Evolutionary conservation across 2,329 filamentous ascomycete species (phyloP).

Genomic region (Pseudopithomyces maydicus): DNA sequence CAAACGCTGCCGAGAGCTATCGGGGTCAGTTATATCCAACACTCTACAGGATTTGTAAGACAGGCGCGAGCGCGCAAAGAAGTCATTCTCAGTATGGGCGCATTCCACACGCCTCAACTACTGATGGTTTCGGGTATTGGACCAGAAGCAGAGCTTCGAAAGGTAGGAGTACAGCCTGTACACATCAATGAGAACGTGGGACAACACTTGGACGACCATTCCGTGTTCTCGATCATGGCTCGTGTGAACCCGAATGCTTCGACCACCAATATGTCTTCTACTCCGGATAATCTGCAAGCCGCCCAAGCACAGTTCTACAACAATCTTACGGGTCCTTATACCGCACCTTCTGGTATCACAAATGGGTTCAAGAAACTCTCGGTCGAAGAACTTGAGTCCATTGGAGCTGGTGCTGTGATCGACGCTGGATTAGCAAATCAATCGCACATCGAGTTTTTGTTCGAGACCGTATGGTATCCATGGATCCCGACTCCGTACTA

Average conservation of each 20-base stretch:
- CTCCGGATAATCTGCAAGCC: slow-evolving; percentile 25
- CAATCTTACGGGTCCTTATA: slow-evolving; percentile 35
- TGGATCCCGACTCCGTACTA: slow-evolving; percentile 25
- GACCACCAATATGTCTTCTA: slow-evolving; percentile 27
- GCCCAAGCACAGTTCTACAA: slow-evolving; percentile 33
- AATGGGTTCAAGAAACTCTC: slow-evolving; percentile 39
- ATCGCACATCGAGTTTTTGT: slow-evolving; percentile 30
- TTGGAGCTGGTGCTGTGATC: slow-evolving; percentile 25
- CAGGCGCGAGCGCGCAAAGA: slow-evolving; percentile 37
- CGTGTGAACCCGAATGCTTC: slow-evolving; percentile 25
- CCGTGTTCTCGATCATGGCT: slow-evolving; percentile 35
- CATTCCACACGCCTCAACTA: slow-evolving; percentile 45
- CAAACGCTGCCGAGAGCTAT: slow-evolving; percentile 17
- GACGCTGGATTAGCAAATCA: slow-evolving; percentile 24
- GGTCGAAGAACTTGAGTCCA: slow-evolving; percentile 15
- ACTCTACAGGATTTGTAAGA: slow-evolving; percentile 27
- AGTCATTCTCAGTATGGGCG: slow-evolving; percentile 32
- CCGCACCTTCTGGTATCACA: slow-evolving; percentile 37
- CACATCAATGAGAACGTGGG: slow-evolving; percentile 41
- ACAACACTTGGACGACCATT: slow-evolving; percentile 29
- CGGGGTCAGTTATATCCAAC: slow-evolving; percentile 33
- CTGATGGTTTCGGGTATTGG: slow-evolving; percentile 55
- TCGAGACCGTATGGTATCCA: slow-evolving; percentile 27
- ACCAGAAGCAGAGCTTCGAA: slow-evolving; percentile 53
- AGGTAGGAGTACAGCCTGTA: slow-evolving; percentile 17